phyloP scores from a whole-genome alignment of 805 yeast genomes.

The Candida pseudofarinosa region DNA sequence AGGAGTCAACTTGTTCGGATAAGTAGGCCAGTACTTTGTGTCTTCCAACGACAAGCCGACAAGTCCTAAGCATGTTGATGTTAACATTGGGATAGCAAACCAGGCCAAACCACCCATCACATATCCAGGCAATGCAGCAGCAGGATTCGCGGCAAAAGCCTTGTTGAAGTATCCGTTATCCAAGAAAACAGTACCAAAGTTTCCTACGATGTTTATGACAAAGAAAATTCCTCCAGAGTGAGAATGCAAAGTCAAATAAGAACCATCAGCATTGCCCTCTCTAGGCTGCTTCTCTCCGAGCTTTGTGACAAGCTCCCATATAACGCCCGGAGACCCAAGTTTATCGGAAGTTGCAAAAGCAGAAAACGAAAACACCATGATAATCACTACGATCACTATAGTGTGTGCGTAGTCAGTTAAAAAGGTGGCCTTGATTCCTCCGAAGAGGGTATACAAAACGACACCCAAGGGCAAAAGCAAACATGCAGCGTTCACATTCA shows the following conservation, averaged over 20 bases:
- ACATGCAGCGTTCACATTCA: constrained; percentile 74
- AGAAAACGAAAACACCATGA: constrained; percentile 76
- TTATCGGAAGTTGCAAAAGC: constrained; percentile 65
- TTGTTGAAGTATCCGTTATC: constrained; percentile 89
- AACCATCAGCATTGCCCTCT: constrained; percentile 78
- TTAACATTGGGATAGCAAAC: constrained; percentile 85
- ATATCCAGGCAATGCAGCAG: constrained; percentile 83
- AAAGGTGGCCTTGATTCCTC: constrained; percentile 45
- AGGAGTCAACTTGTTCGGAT: constrained; percentile 60
- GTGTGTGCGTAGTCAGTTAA: constrained; percentile 44
- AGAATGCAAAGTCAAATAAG: constrained; percentile 84
- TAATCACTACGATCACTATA: constrained; percentile 64
- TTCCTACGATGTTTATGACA: constrained; percentile 82
- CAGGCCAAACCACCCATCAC: constrained; percentile 85
- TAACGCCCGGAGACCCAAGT: constrained; percentile 78
- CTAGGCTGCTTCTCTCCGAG: constrained; percentile 62
- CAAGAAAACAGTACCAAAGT: constrained; percentile 82
- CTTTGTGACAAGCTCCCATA: constrained; percentile 68
- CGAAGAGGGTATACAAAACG: constrained; percentile 39
- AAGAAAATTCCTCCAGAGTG: constrained; percentile 84
- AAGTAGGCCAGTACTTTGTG: constrained; percentile 73
- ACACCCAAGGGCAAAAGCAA: constrained; percentile 81
- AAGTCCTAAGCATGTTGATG: constrained; percentile 84
- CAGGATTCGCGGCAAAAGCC: constrained; percentile 82
- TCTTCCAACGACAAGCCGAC: constrained; percentile 72